Conservation (phyloP, 2,329 filamentous ascomycete genomes). For the Nemania sp. region DNA sequence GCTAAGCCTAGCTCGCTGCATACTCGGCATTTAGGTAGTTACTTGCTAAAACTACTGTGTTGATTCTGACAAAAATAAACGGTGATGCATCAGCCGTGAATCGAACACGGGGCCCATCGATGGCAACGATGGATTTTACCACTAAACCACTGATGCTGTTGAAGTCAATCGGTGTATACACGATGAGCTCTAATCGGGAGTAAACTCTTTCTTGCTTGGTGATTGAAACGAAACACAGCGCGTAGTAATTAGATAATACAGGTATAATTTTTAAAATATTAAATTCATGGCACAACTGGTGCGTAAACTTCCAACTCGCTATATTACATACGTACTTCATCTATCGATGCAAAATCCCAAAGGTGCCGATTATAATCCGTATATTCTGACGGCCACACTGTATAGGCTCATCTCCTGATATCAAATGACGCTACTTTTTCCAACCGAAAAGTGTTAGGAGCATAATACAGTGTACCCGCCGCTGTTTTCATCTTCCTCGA, state of each 20-base stretch:
- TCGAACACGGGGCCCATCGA: slow-evolving; percentile 63
- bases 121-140: slow-evolving; percentile 67
- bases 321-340: slow-evolving; percentile 2
- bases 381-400: slow-evolving; percentile 16
- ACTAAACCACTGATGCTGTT: slow-evolving; percentile 64
- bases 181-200: neutral
- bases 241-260: no score
- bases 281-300: neutral
- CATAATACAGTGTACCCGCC: slow-evolving; percentile 13
- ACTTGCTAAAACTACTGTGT: no score
- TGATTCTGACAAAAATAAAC: no score
- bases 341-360: neutral
- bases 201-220: neutral
- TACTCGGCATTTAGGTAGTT: no score
- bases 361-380: slow-evolving; percentile 3
- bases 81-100: slow-evolving; percentile 57
- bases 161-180: no score
- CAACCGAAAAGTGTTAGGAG: slow-evolving; percentile 17
- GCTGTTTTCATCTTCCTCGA: slow-evolving; percentile 1
- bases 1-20: no score
- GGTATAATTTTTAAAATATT: slow-evolving; percentile 18
- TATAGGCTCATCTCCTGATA: slow-evolving; percentile 12
- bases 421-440: slow-evolving; percentile 31
- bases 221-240: no score
- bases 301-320: neutral